Percentiles rank a stretch among this genome's conserved stretches.
Conservation (phyloP, 2,329 filamentous ascomycete genomes). For the Venturia carpophila region DNA sequence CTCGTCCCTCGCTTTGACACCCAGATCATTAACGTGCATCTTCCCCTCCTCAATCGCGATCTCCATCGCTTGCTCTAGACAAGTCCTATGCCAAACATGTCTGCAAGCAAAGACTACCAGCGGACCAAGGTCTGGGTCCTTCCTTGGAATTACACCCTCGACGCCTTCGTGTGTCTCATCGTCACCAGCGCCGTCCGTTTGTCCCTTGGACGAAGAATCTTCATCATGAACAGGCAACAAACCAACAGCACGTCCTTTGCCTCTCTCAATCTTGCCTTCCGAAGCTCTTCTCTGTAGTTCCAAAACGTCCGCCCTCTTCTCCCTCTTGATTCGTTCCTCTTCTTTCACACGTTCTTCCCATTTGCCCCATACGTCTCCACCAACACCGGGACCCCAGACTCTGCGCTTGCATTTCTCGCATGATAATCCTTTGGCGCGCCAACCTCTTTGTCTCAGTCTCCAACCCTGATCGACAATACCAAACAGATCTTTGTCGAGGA, state of each 20-base stretch:
- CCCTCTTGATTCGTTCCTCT: conserved; percentile 36
- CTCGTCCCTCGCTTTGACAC: background rate
- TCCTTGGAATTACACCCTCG: conserved; percentile 16
- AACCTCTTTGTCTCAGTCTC: conserved; percentile 70
- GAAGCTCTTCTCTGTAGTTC: conserved; percentile 30
- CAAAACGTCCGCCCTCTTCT: conserved; percentile 24
- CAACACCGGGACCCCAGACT: conserved; percentile 83
- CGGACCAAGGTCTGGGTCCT: conserved; percentile 17
- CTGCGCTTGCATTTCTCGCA: conserved; percentile 80
- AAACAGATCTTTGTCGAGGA: conserved; percentile 85
- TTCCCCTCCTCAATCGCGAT: background rate
- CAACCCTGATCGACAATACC: conserved; percentile 69
- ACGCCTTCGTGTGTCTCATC: conserved; percentile 30
- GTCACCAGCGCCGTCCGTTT: conserved; percentile 36
- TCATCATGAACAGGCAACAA: conserved; percentile 26
- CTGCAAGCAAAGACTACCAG: conserved; percentile 35
- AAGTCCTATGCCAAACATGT: conserved; percentile 33
- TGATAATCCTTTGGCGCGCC: conserved; percentile 76
- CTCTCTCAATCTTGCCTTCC: conserved; percentile 39
- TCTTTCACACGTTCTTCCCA: conserved; percentile 58
- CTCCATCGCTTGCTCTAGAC: conserved; percentile 26
- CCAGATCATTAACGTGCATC: background rate
- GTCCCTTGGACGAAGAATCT: conserved; percentile 28
- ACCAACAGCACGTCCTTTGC: conserved; percentile 44
- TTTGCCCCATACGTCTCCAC: conserved; percentile 66